Conservation (phyloP, 148 eudicot genomes). For the Heliosperma pusillum region DNA sequence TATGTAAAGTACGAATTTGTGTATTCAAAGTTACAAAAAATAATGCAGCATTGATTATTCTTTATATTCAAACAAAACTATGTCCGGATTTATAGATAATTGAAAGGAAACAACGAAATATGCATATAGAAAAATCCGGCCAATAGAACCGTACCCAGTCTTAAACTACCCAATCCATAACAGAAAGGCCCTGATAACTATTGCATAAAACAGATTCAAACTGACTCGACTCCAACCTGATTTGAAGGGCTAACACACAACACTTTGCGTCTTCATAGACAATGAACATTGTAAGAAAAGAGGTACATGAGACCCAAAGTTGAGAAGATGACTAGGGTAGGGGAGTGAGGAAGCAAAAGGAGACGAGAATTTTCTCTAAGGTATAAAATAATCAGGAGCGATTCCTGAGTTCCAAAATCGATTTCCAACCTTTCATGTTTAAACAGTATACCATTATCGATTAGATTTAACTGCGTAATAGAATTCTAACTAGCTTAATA, state of each 20-base stretch:
- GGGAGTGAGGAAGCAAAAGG: no score
- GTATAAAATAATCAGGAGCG: no score
- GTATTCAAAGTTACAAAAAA: neutral
- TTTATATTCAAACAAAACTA: neutral
- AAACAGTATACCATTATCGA: no score
- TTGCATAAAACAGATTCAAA: neutral
- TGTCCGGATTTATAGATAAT: neutral
- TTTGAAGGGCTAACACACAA: neutral
- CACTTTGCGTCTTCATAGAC: neutral
- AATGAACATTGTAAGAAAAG: no score
- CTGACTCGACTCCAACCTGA: neutral
- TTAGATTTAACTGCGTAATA: no score
- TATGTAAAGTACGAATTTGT: constrained; percentile 8
- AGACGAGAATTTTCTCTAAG: no score
- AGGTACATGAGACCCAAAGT: neutral
- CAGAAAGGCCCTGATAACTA: neutral
- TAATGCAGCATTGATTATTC: constrained; percentile 17
- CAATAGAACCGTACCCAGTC: neutral
- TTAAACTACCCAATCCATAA: neutral
- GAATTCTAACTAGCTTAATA: no score
- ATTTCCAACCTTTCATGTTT: no score
- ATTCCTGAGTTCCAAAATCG: no score
- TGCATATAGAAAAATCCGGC: neutral
- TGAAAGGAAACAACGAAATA: neutral
- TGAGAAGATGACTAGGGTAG: no score